Base-by-base conservation (phyloP, 441 rosid species). In the Populus tomentosa region DNA sequence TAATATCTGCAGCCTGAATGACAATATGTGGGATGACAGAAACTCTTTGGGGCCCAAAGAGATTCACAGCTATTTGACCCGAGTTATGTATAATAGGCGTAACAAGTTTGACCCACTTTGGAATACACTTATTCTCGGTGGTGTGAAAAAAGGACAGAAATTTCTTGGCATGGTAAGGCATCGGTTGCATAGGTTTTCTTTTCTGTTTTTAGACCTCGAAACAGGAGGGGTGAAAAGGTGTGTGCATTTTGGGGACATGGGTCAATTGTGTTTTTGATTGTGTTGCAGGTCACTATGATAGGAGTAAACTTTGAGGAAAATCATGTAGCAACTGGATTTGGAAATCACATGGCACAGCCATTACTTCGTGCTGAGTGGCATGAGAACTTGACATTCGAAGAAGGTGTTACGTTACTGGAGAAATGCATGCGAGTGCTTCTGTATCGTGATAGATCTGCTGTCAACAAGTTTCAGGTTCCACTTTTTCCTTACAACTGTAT, bases 1-100 rank as follows among this genome's bases (percentile, higher is more conserved):
- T 33, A 18, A 72, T 82, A 61, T n/a, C 80, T 85, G 79, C 89
- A 96, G 98, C 86, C 83, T 96, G 75, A 80, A 96, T 77, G 99
- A 96, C 89, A 91, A 94, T 75, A 94, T 96, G 99, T 94, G 99
- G 98, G 99, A 96, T 88, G 99, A 96, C 81, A 97, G 97, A n/a
- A 94, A 96, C 84, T 94, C 99, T n/a, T 82, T 94, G 87, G 99
- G 98, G 75, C 99, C 99, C 18, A 96, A 96, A 82, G 98, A 96
- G 90, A 89, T 96, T 84, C 99, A 92, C 88, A 96, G 83, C 89
- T 96, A 94, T 80, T 86, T 96, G 84, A 96, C 97, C 6, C 87
- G 98, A 67, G 90, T 96, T 72, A 94, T 96, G 99, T 96, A 96
- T 66, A 94, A 93, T 82, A 90, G 99, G 77, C 94, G 98, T 74